Percentiles rank a stretch among this genome's conserved stretches.
phyloP scores from a whole-genome alignment of 257 asterid genomes.

The Handroanthus guayacan region DNA sequence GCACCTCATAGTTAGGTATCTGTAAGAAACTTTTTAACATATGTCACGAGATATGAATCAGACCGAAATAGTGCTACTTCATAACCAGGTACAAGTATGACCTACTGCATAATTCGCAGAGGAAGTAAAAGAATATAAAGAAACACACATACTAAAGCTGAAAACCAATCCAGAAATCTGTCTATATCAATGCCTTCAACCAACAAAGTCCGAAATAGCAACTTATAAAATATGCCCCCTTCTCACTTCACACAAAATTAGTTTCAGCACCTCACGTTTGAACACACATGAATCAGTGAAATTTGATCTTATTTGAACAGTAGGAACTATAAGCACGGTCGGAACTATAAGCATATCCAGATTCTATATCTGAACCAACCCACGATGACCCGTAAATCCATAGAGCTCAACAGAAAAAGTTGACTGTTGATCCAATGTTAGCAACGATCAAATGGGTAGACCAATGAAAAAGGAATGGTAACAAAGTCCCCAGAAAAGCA shows the following conservation, averaged over 20 bases:
- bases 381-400: slow-evolving; percentile 12
- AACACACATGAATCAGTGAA: background rate
- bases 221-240: background rate
- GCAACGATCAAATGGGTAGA: background rate
- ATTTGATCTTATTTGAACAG: background rate
- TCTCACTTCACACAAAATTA: background rate
- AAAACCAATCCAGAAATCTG: background rate
- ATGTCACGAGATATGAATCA: too few relatives aligned
- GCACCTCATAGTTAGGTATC: background rate
- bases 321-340: background rate
- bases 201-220: background rate
- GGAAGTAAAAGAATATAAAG: background rate
- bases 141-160: background rate
- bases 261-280: background rate
- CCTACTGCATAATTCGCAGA: slow-evolving; percentile 1
- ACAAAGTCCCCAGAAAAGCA: background rate
- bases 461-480: slow-evolving; percentile 4
- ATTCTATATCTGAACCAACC: background rate
- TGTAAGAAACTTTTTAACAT: background rate
- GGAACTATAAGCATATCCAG: background rate
- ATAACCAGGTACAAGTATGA: background rate
- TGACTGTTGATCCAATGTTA: slow-evolving; percentile 8
- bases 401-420: background rate
- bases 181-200: background rate
- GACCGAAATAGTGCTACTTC: background rate